Conservation (phyloP, 495 filamentous ascomycete species). For the Talaromyces ruber region DNA sequence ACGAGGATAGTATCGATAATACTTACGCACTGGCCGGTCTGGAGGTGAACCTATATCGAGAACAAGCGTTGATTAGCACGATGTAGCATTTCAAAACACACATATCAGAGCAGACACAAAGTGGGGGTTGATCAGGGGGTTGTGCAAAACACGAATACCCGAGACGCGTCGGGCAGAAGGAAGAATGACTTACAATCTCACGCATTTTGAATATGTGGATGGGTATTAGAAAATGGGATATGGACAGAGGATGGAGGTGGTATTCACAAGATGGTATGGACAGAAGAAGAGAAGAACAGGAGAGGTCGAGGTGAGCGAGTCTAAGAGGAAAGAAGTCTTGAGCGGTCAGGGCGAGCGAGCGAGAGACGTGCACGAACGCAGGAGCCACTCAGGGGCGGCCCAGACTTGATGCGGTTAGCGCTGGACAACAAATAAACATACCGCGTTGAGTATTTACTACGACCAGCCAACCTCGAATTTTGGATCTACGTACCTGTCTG, state of each 20-base stretch:
- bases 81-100: conserved; percentile 21
- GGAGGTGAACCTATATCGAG: conserved; percentile 76
- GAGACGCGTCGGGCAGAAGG: conserved; percentile 29
- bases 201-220: conserved; percentile 57
- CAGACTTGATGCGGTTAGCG: background rate
- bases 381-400: background rate
- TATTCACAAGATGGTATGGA: conserved; percentile 11
- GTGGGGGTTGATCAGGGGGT: conserved; percentile 36
- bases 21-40: conserved; percentile 97
- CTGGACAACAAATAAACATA: background rate
- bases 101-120: conserved; percentile 17
- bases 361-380: background rate
- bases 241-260: conserved; percentile 1
- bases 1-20: background rate
- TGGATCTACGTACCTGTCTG: too few species aligned
- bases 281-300: conserved; percentile 7
- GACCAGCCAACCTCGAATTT: too few species aligned
- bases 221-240: conserved; percentile 13
- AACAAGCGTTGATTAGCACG: conserved; percentile 20
- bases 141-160: conserved; percentile 8
- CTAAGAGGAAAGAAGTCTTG: conserved; percentile 9
- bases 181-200: conserved; percentile 72
- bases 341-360: conserved; percentile 12
- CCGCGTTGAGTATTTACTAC: background rate
- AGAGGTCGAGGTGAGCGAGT: conserved; percentile 5